Evolutionary conservation across 805 yeast genomes (phyloP).

Genomic region (Metschnikowia koreensis): DNA sequence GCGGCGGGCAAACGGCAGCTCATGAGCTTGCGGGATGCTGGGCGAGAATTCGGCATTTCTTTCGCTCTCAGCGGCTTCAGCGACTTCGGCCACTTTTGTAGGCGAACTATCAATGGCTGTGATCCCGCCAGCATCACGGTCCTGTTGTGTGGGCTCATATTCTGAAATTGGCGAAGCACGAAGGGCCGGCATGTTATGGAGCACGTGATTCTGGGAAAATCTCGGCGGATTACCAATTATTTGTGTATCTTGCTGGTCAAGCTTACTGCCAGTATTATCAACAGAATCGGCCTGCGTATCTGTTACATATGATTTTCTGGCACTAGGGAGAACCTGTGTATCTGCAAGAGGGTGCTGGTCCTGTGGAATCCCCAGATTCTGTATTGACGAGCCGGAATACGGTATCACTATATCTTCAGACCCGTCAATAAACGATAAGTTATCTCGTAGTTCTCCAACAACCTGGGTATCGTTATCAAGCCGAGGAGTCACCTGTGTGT

Average conservation of each 20-base stretch:
- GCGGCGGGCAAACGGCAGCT: too few species aligned
- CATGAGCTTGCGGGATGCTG: too few species aligned
- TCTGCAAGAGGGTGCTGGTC: neutral
- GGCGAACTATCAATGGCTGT: slow-evolving; percentile 8
- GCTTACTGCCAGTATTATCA: too few species aligned
- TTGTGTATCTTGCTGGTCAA: neutral
- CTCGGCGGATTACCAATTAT: neutral
- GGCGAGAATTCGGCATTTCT: neutral
- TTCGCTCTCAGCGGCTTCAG: neutral
- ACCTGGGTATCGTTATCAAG: neutral
- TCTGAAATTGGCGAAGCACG: neutral
- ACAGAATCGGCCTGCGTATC: neutral
- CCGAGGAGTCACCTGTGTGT: slow-evolving; percentile 16
- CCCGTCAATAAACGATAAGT: too few species aligned
- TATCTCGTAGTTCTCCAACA: neutral
- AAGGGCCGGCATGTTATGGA: neutral
- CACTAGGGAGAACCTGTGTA: neutral
- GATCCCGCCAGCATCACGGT: neutral
- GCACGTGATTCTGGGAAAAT: neutral
- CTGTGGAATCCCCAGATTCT: too few species aligned
- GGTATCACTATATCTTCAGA: too few species aligned
- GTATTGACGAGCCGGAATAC: too few species aligned
- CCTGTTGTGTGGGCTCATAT: slow-evolving; percentile 2
- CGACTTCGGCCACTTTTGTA: neutral
- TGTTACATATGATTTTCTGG: neutral